A percentile compares a stretch with the other conserved stretches of the same genome.
phyloP scores from a whole-genome alignment of 176 grass and related monocot genomes.

The Oryza rufipogon region DNA sequence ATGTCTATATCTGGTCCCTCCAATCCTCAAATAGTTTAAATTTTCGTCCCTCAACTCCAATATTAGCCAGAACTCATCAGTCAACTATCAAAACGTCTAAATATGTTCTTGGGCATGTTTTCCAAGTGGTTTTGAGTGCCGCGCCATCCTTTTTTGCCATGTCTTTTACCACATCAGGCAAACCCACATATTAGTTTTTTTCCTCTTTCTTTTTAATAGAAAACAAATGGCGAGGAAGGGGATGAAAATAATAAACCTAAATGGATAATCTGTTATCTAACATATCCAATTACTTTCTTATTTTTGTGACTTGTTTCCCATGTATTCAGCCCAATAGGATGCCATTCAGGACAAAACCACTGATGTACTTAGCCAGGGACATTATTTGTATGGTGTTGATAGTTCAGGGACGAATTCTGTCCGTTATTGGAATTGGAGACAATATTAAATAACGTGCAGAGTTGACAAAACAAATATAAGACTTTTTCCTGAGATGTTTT shows the following conservation, averaged over 20 bases:
- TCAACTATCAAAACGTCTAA: not conserved
- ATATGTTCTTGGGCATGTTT: not conserved
- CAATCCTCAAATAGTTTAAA: not conserved
- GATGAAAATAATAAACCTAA: not conserved
- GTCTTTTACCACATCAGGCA: not conserved
- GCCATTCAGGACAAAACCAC: not conserved
- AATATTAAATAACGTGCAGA: not conserved
- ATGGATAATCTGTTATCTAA: not conserved
- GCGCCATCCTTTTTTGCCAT: not conserved
- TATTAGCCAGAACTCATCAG: not conserved
- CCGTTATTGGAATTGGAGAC: not conserved
- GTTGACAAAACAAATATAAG: not conserved
- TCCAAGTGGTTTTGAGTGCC: not conserved
- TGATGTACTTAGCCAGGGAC: not conserved
- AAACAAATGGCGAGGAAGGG: not conserved
- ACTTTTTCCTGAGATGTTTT: not conserved
- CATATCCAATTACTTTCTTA: not conserved
- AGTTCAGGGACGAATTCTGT: not conserved
- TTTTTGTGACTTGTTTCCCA: not conserved
- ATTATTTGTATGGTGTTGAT: not conserved
- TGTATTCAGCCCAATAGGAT: not conserved
- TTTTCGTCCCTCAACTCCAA: no score
- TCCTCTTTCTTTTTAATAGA: not conserved
- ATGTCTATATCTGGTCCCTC: not conserved
- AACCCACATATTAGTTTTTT: not conserved